Conservation (phyloP, 345 rosid species). For the Clausena lansium region DNA sequence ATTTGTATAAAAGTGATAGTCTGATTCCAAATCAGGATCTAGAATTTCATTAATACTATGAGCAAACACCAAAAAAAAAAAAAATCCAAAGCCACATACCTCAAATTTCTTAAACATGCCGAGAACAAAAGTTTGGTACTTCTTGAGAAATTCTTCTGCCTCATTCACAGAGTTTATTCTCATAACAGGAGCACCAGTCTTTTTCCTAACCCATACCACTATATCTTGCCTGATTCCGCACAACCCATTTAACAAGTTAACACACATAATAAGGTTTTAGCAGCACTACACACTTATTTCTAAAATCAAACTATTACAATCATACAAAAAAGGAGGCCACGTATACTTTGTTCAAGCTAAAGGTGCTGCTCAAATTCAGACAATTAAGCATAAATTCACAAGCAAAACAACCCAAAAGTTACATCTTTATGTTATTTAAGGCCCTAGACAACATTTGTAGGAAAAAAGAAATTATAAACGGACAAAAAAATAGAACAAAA, state of each 20-base stretch:
- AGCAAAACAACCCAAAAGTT: neutral
- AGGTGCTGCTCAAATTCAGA: neutral
- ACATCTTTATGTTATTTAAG: neutral
- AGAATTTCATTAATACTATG: neutral
- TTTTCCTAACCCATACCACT: conserved; percentile 81
- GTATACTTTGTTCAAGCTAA: neutral
- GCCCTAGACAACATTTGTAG: neutral
- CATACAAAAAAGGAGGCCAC: neutral
- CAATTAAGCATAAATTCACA: neutral
- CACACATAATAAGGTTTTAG: neutral
- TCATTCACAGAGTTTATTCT: conserved; percentile 45
- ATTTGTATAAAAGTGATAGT: neutral
- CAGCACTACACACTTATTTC: neutral
- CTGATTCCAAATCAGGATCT: conserved; percentile 2
- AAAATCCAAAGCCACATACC: conserved; percentile 37
- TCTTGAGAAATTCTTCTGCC: conserved; percentile 62
- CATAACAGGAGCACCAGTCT: conserved; percentile 65
- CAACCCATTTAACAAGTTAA: conserved; percentile 16
- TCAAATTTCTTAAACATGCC: conserved; percentile 65
- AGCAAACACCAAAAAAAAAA: neutral
- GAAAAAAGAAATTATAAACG: neutral
- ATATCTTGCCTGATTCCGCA: conserved; percentile 57
- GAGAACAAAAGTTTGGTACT: conserved; percentile 49
- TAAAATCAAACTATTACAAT: neutral
- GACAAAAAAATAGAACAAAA: neutral